Percentiles rank a stretch among this genome's conserved stretches.
Conservation (phyloP, 2,329 filamentous ascomycete genomes). For the Blastomyces gilchristii region DNA sequence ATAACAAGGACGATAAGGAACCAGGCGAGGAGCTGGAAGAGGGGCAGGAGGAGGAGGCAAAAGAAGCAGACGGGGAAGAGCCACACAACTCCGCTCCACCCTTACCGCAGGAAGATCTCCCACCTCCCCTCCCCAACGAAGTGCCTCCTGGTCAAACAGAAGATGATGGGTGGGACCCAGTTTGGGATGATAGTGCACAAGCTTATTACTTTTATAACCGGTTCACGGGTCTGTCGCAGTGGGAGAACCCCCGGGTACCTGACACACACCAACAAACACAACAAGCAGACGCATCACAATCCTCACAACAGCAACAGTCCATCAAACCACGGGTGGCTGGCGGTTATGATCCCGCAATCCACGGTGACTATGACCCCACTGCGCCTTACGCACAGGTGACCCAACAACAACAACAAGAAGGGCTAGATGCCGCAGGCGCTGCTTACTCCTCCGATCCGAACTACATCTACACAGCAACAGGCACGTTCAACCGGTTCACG, state of each 20-base stretch:
- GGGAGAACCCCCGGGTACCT: constrained; percentile 74
- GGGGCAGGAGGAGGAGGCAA: constrained; percentile 11
- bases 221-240: constrained; percentile 63
- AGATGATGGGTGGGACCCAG: constrained; percentile 67
- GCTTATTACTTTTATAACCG: constrained; percentile 80
- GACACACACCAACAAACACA: constrained; percentile 18
- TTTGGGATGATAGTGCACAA: constrained; percentile 60
- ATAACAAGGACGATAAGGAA: constrained; percentile 4
- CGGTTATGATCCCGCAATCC: constrained; percentile 91
- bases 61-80: constrained; percentile 16
- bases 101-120: constrained; percentile 34
- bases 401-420: constrained; percentile 25
- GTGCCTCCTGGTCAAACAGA: constrained; percentile 36
- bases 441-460: constrained; percentile 30
- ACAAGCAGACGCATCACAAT: constrained; percentile 22
- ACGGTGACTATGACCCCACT: constrained; percentile 90
- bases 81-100: constrained; percentile 27
- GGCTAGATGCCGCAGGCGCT: constrained; percentile 22
- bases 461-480: constrained; percentile 54
- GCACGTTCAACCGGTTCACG: constrained; percentile 83
- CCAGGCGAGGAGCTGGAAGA: constrained; percentile 9
- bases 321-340: constrained; percentile 40
- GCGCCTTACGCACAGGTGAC: constrained; percentile 74
- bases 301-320: constrained; percentile 21
- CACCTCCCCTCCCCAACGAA: constrained; percentile 45